Base-by-base conservation (phyloP, 805 yeast species). In the Candida adriatica region DNA sequence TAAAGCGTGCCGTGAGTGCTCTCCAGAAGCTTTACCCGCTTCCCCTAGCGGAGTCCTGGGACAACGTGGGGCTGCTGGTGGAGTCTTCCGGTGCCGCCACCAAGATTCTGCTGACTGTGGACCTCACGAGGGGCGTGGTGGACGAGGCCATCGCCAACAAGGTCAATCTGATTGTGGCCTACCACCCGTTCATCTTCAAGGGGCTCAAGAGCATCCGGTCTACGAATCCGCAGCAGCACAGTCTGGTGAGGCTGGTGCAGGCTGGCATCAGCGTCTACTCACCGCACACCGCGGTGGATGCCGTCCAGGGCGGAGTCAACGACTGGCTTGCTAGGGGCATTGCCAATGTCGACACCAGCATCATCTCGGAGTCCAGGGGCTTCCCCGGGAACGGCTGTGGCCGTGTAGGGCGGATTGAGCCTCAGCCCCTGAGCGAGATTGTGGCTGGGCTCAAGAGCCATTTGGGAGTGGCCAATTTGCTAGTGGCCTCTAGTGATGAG, bases 211-310 rank as follows among this genome's bases (percentile, higher is more conserved):
- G 75, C 9, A 70, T 92, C 36, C 69, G 77, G 3, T 49, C 56
- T 2, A 31, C 46, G 3, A 81, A 86, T 46, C 79, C 95, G 0
- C 97, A 92, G 54, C 96, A 92, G 50, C 59, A 59, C 15, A 82
- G 94, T 6, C 62, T 90, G 33, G 55, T 90, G 24, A 69, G 70
- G 33, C 66, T 92, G 46, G 78, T 86, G 31, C 78, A 76, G 42
- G 68, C 76, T 37, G 82, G 84, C n/a, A 72, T 92, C 35, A 73
- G 87, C 29, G 98, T 92, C 2, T 92, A 92, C 55, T 80, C 80
- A 34, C 98, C 99, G 16, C 99, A 92, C 52, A 90, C 98, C 1
- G 87, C 97, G 0, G 82, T 92, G 4, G 98, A 92, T 58, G 90
- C 96, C 16, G 92, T 92, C 8, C 56, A 58, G 9, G 82, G 80